Evolutionary conservation across 176 grass and related monocot genomes (phyloP), one percentile per base, ranked within the genome.

Genomic region (Musa schizocarpa): DNA sequence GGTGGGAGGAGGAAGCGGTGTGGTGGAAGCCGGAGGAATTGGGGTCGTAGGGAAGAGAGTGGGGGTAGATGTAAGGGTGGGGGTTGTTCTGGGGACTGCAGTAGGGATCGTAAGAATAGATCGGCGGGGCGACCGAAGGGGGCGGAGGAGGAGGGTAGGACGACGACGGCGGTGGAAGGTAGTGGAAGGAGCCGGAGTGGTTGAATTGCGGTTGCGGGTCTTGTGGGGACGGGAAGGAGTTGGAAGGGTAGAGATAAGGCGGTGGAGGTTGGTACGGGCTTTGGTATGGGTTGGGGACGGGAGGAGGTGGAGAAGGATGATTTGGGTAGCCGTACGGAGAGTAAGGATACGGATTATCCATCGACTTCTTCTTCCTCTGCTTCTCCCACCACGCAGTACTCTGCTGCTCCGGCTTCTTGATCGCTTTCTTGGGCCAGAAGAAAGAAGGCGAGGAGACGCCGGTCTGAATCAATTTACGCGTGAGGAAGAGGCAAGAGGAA

Each of bases 181-280:
- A 1, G 61, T 62, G 48, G 64, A 68, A 27, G 20, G 54, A 75
- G 75, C 67, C 21, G 72, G 85, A 20, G 79, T 74, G 76, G 75
- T 74, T 2, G 71, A 69, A 66, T 56, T 68, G 74, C 17, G 75
- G 74, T 2, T 72, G 76, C 34, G 34, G 34, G 4, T 43, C 34
- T 5, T 43, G 89, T 19, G 84, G 90, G 81, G 82, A 87, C 64
- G 78, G 79, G 22, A 89, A 78, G 24, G 74, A 74, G 49, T 78
- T 74, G 74, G 87, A 92, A 56, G 89, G 77, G 79, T 78, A 54
- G 74, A 75, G 83, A 14, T 50, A 59, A n/a, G 81, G 70, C 24
- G 88, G 80, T 27, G 79, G 85, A 5, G 82, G 24, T 68, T 84
- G 83, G 74, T 80, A 85, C 16, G 27, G 27, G 25, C 14, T 6